A percentile compares a stretch with the other conserved stretches of the same genome.
phyloP scores from a whole-genome alignment of 23 red algal species.

The Cyanidiococcus yangmingshanensis region DNA sequence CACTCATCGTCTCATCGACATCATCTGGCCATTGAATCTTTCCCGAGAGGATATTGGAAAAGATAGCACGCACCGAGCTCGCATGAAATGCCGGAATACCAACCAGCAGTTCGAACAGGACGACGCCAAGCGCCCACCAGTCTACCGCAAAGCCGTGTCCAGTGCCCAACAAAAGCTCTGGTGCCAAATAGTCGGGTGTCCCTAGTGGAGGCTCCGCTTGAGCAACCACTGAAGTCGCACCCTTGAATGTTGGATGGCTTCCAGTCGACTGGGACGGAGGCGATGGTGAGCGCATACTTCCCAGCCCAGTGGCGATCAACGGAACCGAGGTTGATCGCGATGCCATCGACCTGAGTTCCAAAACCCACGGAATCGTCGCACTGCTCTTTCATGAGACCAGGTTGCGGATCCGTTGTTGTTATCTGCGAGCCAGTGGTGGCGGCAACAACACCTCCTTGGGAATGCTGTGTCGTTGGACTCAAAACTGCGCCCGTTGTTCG shows the following conservation, averaged over 20 bases:
- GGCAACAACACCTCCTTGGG: too few relatives aligned
- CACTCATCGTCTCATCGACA: conserved; percentile 16
- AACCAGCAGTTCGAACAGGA: conserved; percentile 31
- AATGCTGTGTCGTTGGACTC: too few relatives aligned
- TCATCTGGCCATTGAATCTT: conserved; percentile 22
- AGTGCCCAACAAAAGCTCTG: conserved; percentile 27
- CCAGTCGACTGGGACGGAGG: background rate
- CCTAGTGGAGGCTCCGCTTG: background rate
- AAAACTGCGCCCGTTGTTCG: too few relatives aligned
- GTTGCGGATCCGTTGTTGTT: too few relatives aligned
- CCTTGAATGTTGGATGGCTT: background rate
- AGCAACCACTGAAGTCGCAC: background rate
- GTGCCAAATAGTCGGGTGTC: conserved; percentile 28
- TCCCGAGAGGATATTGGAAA: conserved; percentile 27
- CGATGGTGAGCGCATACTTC: background rate
- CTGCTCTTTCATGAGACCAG: too few relatives aligned
- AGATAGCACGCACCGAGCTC: conserved; percentile 18
- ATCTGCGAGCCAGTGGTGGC: too few relatives aligned
- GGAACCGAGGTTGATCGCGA: too few relatives aligned
- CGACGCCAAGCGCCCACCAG: conserved; percentile 37
- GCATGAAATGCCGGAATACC: conserved; percentile 35
- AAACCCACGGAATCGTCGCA: too few relatives aligned
- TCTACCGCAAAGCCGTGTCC: conserved; percentile 20
- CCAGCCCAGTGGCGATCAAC: background rate
- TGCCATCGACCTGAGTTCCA: too few relatives aligned